Conservation (phyloP, 2,329 filamentous ascomycete species). For the Ilyonectria robusta region DNA sequence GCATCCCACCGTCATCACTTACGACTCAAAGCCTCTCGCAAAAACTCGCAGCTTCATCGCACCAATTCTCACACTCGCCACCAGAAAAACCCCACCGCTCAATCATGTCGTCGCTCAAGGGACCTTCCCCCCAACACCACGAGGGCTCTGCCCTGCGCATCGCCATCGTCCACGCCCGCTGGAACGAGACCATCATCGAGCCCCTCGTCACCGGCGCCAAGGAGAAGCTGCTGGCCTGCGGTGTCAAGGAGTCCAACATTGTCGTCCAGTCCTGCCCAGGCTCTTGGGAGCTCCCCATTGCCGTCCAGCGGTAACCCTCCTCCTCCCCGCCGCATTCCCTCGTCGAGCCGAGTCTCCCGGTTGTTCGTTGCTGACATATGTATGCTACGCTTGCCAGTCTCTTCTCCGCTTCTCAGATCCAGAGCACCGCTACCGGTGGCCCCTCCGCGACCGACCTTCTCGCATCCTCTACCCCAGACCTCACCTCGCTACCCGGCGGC, state of each 20-base stretch:
- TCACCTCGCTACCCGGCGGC: slow-evolving; percentile 64
- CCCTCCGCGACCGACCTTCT: slow-evolving; percentile 84
- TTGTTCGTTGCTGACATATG: slow-evolving; percentile 34
- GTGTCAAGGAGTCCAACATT: slow-evolving; percentile 91
- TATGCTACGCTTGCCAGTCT: slow-evolving; percentile 65
- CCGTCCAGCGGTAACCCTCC: slow-evolving; percentile 80
- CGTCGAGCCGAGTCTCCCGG: not conserved
- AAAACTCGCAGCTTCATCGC: not conserved
- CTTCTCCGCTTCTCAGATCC: slow-evolving; percentile 88
- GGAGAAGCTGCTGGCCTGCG: slow-evolving; percentile 81
- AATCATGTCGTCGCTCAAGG: slow-evolving; percentile 64
- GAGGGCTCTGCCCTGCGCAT: slow-evolving; percentile 85
- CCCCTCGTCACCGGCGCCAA: slow-evolving; percentile 86
- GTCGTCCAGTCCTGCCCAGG: slow-evolving; percentile 91
- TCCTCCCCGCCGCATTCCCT: slow-evolving; percentile 32
- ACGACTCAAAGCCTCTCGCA: slow-evolving; percentile 38
- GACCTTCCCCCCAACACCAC: slow-evolving; percentile 70
- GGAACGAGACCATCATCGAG: slow-evolving; percentile 92
- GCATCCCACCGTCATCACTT: slow-evolving; percentile 30
- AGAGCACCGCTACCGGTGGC: slow-evolving; percentile 75
- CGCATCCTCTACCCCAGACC: slow-evolving; percentile 77
- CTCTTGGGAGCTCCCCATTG: slow-evolving; percentile 94
- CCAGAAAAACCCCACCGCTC: not conserved
- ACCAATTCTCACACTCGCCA: not conserved
- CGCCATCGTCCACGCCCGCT: slow-evolving; percentile 95